Percentiles rank a stretch among this genome's conserved stretches.
phyloP scores from a whole-genome alignment of 1,139 yeast genomes.

The Debaryomycetaceae sp. region DNA sequence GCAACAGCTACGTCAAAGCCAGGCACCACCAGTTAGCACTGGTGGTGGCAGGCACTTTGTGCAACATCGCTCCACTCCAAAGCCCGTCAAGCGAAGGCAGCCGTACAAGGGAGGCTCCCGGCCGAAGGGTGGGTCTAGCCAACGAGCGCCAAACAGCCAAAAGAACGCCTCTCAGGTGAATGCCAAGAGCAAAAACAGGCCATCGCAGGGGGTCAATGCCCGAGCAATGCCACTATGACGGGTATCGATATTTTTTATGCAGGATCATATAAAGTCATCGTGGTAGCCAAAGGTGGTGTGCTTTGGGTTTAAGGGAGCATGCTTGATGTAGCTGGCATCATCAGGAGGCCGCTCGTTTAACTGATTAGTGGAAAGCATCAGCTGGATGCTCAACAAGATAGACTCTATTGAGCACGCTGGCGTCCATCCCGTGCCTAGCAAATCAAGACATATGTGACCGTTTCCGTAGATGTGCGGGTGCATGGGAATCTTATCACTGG shows the following conservation, averaged over 20 bases:
- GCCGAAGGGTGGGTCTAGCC: too few species aligned
- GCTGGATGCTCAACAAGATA: slow-evolving; percentile 56
- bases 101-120: too few species aligned
- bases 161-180: background rate
- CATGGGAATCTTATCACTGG: slow-evolving; percentile 39
- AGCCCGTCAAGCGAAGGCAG: too few species aligned
- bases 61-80: too few species aligned
- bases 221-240: slow-evolving; percentile 7
- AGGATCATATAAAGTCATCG: slow-evolving; percentile 44
- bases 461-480: slow-evolving; percentile 74
- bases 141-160: background rate
- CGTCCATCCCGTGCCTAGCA: slow-evolving; percentile 67
- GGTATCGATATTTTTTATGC: slow-evolving; percentile 6
- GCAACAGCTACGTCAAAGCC: slow-evolving; percentile 5
- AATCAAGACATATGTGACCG: slow-evolving; percentile 68
- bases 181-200: background rate
- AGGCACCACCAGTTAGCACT: slow-evolving; percentile 5
- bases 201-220: background rate
- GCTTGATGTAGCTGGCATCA: slow-evolving; percentile 41
- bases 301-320: slow-evolving; percentile 58
- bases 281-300: slow-evolving; percentile 47
- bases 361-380: slow-evolving; percentile 54
- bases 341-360: slow-evolving; percentile 49
- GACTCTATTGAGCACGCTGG: slow-evolving; percentile 61
- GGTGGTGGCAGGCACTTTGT: too few species aligned